These are phyloP conservation scores for Thermothelomyces thermophilus DNA, from an alignment of 2,329 filamentous ascomycete species.

Conservation along the genomic window DNA sequence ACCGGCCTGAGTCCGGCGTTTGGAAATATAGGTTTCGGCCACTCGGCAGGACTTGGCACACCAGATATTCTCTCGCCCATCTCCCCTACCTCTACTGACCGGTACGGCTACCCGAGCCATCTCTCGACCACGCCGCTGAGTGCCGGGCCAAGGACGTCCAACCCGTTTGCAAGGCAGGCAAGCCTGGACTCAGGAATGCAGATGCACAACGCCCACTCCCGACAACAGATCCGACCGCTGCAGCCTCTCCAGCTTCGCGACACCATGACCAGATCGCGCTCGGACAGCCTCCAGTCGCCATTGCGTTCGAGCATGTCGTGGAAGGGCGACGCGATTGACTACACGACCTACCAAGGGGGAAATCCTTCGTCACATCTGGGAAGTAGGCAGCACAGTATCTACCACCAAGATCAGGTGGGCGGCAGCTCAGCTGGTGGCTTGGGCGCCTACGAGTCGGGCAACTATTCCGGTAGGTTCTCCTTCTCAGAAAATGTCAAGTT, in stretches of 20 bases:
- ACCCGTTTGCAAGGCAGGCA: conserved; percentile 46
- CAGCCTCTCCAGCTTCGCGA: conserved; percentile 55
- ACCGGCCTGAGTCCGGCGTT: conserved; percentile 62
- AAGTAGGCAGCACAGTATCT: conserved; percentile 43
- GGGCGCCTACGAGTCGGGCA: conserved; percentile 44
- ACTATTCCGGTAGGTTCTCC: conserved; percentile 44
- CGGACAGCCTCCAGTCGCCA: conserved; percentile 53
- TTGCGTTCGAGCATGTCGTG: conserved; percentile 56
- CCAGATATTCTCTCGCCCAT: conserved; percentile 53
- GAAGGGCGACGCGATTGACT: conserved; percentile 56
- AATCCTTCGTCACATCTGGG: conserved; percentile 41
- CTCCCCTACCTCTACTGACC: conserved; percentile 48
- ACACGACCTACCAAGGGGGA: conserved; percentile 43
- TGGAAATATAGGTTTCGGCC: conserved; percentile 58
- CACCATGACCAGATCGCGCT: conserved; percentile 49
- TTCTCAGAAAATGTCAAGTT: background rate
- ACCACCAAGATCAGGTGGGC: conserved; percentile 43
- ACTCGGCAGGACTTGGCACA: conserved; percentile 42
- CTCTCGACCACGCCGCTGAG: conserved; percentile 40
- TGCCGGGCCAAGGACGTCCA: conserved; percentile 42
- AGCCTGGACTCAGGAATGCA: conserved; percentile 42
- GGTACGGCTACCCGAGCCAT: conserved; percentile 47
- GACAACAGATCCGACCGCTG: conserved; percentile 44
- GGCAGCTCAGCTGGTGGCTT: conserved; percentile 34
- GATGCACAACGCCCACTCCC: conserved; percentile 37